Base-by-base conservation (phyloP, 1,284 basidiomycete species). In the Porphyrellus sp. region DNA sequence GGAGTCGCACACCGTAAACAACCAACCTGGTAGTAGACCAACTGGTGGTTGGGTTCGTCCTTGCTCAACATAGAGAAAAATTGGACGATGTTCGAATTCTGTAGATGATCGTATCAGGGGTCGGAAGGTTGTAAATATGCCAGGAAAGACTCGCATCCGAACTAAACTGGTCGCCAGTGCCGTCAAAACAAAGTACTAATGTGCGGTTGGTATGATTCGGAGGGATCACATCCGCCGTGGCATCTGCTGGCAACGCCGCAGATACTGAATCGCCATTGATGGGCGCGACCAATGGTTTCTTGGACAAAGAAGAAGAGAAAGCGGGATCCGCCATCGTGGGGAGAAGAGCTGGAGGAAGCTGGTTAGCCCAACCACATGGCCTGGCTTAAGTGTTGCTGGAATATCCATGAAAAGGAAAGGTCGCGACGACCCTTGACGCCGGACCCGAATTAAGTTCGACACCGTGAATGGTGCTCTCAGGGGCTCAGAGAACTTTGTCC, bases 111-210 rank as follows among this genome's bases (percentile, higher is more conserved):
- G 21, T 8, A 27, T 38, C 15, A 30, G 52, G 3, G 47, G 35
- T 30, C 1, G 5, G 24, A 7, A 16, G 18, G 8, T 9, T 1
- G 16, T 20, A 15, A n/a, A 16, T 15, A 38, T 37, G 13, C 3
- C 5, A 37, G 25, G 45, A 23, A 9, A 23, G 25, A 51, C 77
- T 35, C 52, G 80, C 81, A 59, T 82, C 80, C 0, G 68, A 49
- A 58, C 81, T 77, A 56, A 83, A 85, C 59, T 79, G 75, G 63
- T 82, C 79, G 1, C 80, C 79, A 0, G 72, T 73, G 8, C 78
- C 79, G 59, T 83, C 82, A 60, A 82, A 83, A 61, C 79, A 81
- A 11, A 84, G 67, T 1, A 83, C 74, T 5, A 82, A 54, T 0
- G 79, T 81, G 39, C 78, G 69, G 31, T 51, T 56, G 4, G 57